Evolutionary conservation across 2,329 filamentous ascomycete genomes (phyloP), one percentile per base, ranked within the genome.

Genomic region (Cyphellophora europaea): DNA sequence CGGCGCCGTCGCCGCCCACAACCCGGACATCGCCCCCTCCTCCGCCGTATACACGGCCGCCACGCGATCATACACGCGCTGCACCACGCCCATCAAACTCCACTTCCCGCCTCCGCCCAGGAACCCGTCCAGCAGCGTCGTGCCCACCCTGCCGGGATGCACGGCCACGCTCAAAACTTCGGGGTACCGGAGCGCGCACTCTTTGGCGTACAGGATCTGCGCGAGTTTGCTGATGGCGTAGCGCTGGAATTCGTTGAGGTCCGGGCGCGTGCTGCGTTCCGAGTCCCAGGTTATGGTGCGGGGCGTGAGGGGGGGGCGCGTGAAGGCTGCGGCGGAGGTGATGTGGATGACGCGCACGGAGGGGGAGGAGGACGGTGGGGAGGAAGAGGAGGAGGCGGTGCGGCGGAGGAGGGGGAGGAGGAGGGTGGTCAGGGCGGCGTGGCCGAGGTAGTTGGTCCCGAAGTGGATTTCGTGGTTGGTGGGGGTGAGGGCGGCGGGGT

Each of bases 361-460:
- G 21, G 8, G 8, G 8, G 8, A 8, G 8, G 8, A n/a, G 8
- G 3, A 56, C 47, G 11, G 47, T 49, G 15, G 33, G 12, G 13
- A 52, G 13, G 37, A 55, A 12, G 13, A 52, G 13, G 37, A 55
- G 35, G 57, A 44, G 4, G 63, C 61, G 0, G 67, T 69, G 11
- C 54, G 42, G 6, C 59, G 52, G 32, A 71, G 47, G 0, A 49
- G 53, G 1, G 63, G 65, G 1, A 68, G 48, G 1, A 72, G 56
- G 2, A 67, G 53, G 23, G 62, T 63, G 6, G 58, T 67, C 10
- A 71, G 46, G 1, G 70, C 54, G 3, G 65, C 63, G 41, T 68
- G 67, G n/a, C 65, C 68, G 41, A 71, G 51, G 51, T 70, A 62
- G 43, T 72, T 71, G 6, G 62, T 68, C 19, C 64, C 68, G 37